Evolutionary conservation across 345 rosid species (phyloP), one percentile per base, ranked within the genome.

Genomic region (Acer campestre): DNA sequence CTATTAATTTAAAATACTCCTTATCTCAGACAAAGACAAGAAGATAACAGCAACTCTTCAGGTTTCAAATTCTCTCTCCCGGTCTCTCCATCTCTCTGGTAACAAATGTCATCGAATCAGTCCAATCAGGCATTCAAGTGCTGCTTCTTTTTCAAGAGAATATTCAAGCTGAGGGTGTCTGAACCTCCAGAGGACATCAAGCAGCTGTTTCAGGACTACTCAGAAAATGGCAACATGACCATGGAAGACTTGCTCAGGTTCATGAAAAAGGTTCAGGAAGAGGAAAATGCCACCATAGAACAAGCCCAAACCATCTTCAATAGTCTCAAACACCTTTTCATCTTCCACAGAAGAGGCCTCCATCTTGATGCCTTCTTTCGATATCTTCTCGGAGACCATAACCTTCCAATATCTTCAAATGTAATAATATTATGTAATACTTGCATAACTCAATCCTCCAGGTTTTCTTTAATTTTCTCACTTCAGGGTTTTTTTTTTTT

Each of bases 101-200:
- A 64, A 22, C 16, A 53, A 58, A 71, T 46, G 77, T 8, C 25
- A 0, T n/a, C 71, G 11, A 23, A 23, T 75, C 22, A 4, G 20
- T 8, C 67, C 4, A 84, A 61, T 78, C 79, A 69, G 73, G 51
- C 80, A 62, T 89, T 80, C 88, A 79, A 40, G 76, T 80, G 81
- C 35, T 91, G 89, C 85, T 82, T 85, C 82, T 84, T 90, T 72
- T 84, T 85, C 83, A 73, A 82, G 83, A 82, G 91, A 79, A 89
- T 83, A 59, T 91, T 88, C 82, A 79, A 76, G 82, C 58, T 77
- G 55, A 76, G 79, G 58, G 80, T 49, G 22, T 68, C 75, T 9
- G 89, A 83, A 74, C 87, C 89, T 64, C 92, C 95, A 10, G 53
- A 29, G 18, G 90, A 84, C 10, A 75, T 91, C 59, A 75, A 67